phyloP scores from a whole-genome alignment of 2,329 filamentous ascomycete genomes.

The Cercospora brassicicola region DNA sequence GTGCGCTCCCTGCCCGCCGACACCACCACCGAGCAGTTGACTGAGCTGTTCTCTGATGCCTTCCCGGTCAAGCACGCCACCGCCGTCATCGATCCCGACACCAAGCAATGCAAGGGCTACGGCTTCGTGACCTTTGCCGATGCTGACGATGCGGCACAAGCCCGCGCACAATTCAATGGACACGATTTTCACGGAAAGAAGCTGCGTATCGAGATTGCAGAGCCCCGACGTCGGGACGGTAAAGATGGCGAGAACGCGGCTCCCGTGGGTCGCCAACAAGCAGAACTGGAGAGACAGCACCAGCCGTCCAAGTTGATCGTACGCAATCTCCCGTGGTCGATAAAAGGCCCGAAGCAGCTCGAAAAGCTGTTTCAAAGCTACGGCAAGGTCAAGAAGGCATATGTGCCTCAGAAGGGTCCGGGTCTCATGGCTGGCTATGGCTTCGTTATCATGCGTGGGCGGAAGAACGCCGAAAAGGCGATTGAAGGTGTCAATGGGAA shows the following conservation, averaged over 20 bases:
- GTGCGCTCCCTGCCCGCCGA: conserved; percentile 79
- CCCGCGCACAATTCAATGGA: conserved; percentile 78
- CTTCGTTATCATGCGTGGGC: conserved; percentile 83
- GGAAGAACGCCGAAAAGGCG: conserved; percentile 88
- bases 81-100: conserved; percentile 82
- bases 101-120: conserved; percentile 85
- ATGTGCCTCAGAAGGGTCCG: conserved; percentile 73
- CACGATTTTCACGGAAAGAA: conserved; percentile 74
- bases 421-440: conserved; percentile 79
- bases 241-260: conserved; percentile 36
- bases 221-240: conserved; percentile 71
- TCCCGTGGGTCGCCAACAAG: conserved; percentile 66
- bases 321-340: conserved; percentile 92
- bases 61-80: conserved; percentile 94
- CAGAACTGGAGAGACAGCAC: conserved; percentile 62
- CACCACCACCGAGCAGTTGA: conserved; percentile 77
- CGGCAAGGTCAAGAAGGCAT: conserved; percentile 86
- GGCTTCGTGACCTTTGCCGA: conserved; percentile 98
- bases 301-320: conserved; percentile 84
- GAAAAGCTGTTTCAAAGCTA: conserved; percentile 77
- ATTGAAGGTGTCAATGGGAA: conserved; percentile 85
- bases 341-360: conserved; percentile 82
- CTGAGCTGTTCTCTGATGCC: conserved; percentile 87
- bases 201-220: conserved; percentile 82
- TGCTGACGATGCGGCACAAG: conserved; percentile 80